Conservation (phyloP, 2,329 filamentous ascomycete genomes). For the Xylaria sp. region DNA sequence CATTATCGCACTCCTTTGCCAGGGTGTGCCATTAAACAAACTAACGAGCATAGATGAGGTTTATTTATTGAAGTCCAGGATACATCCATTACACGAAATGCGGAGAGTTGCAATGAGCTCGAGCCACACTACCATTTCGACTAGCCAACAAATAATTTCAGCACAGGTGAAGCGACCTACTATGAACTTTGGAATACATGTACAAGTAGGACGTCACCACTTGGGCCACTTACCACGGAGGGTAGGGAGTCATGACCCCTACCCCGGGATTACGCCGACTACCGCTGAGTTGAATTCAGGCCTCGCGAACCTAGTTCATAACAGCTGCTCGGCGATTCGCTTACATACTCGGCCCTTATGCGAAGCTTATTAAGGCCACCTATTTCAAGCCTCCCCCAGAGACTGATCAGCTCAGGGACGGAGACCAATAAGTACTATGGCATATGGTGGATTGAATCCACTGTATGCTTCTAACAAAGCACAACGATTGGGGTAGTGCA, state of each 20-base stretch:
- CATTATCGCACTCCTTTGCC: neutral
- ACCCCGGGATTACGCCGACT: neutral
- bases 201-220: too few relatives aligned
- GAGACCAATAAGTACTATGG: neutral
- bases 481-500: neutral
- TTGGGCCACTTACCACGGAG: too few relatives aligned
- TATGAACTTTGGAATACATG: too few relatives aligned
- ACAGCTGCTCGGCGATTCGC: neutral
- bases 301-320: conserved; percentile 19
- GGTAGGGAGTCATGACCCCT: conserved; percentile 17
- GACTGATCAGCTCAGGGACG: neutral
- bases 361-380: too few relatives aligned
- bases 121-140: too few relatives aligned
- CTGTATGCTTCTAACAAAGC: neutral
- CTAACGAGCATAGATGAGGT: neutral
- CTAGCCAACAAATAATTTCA: too few relatives aligned
- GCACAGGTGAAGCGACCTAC: too few relatives aligned
- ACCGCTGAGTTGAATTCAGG: conserved; percentile 10
- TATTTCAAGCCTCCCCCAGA: neutral
- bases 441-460: neutral
- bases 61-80: neutral
- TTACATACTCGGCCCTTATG: neutral
- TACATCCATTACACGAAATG: neutral
- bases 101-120: too few relatives aligned
- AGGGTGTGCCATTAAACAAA: neutral